Percentiles rank a stretch among this genome's conserved stretches.
These are phyloP conservation scores for Solanum etuberosum DNA, from an alignment of 257 asterid genomes.

Conservation along the genomic window DNA sequence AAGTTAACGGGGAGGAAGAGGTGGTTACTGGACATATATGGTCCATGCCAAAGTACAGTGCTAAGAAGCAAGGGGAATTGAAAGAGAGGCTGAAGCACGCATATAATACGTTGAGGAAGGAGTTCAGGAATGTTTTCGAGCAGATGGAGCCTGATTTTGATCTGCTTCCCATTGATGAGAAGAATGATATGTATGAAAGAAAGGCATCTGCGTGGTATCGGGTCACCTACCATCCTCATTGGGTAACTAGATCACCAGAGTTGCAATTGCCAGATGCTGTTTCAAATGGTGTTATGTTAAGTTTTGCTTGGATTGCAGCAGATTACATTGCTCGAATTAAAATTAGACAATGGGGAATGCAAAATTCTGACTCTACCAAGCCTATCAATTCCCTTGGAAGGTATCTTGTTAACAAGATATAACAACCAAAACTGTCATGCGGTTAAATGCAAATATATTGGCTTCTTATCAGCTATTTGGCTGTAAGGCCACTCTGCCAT, in stretches of 20 bases:
- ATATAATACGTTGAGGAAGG: slow-evolving; percentile 56
- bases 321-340: slow-evolving; percentile 82
- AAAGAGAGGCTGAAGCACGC: slow-evolving; percentile 91
- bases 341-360: slow-evolving; percentile 32
- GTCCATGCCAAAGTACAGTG: slow-evolving; percentile 75
- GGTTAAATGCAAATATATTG: not conserved
- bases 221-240: slow-evolving; percentile 62
- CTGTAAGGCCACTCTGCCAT: slow-evolving; percentile 11
- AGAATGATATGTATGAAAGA: slow-evolving; percentile 45
- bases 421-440: slow-evolving; percentile 3
- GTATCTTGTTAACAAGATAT: slow-evolving; percentile 64
- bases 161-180: slow-evolving; percentile 50
- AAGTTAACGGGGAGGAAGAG: slow-evolving; percentile 70
- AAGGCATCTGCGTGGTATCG: slow-evolving; percentile 98
- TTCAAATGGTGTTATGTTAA: slow-evolving; percentile 47
- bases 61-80: slow-evolving; percentile 67
- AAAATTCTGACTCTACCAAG: slow-evolving; percentile 28
- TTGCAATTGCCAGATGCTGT: slow-evolving; percentile 25
- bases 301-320: slow-evolving; percentile 95
- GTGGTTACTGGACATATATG: slow-evolving; percentile 86
- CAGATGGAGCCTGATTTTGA: slow-evolving; percentile 34
- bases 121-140: slow-evolving; percentile 69
- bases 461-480: not conserved
- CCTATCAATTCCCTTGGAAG: slow-evolving; percentile 66
- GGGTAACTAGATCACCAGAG: slow-evolving; percentile 47